A percentile compares a stretch with the other conserved stretches of the same genome.
phyloP scores from a whole-genome alignment of 1,284 basidiomycete species.

The Trametes hirsuta region DNA sequence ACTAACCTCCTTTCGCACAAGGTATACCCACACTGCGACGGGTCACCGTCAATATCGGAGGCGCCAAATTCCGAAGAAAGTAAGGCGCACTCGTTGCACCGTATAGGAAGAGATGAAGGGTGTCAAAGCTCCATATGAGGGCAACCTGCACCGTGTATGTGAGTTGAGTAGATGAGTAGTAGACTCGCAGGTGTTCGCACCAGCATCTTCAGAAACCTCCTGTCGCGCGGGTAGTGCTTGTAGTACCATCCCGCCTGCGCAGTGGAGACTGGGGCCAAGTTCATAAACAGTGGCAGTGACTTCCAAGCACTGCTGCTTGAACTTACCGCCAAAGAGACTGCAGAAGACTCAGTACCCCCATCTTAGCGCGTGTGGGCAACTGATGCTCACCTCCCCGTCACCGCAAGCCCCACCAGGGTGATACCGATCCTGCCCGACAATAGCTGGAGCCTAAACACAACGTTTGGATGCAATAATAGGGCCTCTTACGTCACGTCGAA shows the following conservation, averaged over 20 bases:
- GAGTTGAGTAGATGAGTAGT: neutral
- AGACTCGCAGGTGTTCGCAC: neutral
- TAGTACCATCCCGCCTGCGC: constrained; percentile 19
- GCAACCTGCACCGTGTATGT: constrained; percentile 1
- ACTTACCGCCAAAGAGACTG: constrained; percentile 11
- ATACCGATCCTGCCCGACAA: neutral
- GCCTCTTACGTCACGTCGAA: constrained; percentile 10
- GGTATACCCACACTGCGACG: constrained; percentile 5
- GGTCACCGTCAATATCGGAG: neutral
- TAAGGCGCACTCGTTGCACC: neutral
- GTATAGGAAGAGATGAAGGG: constrained; percentile 6
- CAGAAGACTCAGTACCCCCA: neutral
- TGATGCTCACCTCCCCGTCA: neutral
- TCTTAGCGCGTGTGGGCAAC: too few relatives aligned
- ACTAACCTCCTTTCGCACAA: constrained; percentile 2
- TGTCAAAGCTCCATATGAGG: constrained; percentile 10
- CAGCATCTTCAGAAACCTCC: constrained; percentile 13
- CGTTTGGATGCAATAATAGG: neutral
- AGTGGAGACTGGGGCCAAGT: constrained; percentile 3
- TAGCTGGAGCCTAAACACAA: neutral
- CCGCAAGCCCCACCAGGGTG: constrained; percentile 4
- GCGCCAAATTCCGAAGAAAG: neutral
- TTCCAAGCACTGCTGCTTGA: too few relatives aligned
- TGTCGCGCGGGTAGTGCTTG: constrained; percentile 16
- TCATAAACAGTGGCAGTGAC: too few relatives aligned